Evolutionary conservation across 2,329 filamentous ascomycete species (phyloP), one percentile per base, ranked within the genome.

Genomic region (Alternaria incomplexa): DNA sequence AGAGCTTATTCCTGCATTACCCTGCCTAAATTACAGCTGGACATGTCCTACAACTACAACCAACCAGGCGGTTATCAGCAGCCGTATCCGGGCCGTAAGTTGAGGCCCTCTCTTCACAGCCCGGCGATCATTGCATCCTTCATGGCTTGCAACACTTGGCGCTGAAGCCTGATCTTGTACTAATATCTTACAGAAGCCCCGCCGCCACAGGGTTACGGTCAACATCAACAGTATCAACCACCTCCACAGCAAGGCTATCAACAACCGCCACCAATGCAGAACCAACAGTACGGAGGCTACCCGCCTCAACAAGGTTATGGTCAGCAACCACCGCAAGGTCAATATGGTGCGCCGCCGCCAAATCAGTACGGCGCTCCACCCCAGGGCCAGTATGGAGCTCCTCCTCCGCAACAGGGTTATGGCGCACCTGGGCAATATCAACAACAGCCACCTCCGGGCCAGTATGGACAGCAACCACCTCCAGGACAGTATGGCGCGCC

Each of bases 331-430:
- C 61, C 67, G 6, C 68, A 58, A 26, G 62, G 63, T 6, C 70
- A 73, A 44, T 81, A 82, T 61, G 79, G 79, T 43, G 77, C 79
- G 20, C 80, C 81, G 23, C 77, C 72, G 45, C 77, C 71, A 50
- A 69, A 70, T 40, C 67, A 69, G 48, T 73, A 73, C 25, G 69
- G 68, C 15, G 67, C 70, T n/a, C 72, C 68, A 26, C 62, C 62
- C 13, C 62, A 58, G 43, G 62, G 62, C 8, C 67, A 70, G 61
- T 73, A 73, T 25, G 67, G 69, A n/a, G 69, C 73, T 30, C 71
- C 63, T 53, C 58, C 58, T 22, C 62, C 62, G 10, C 58, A 47
- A 58, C 71, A 73, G 55, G 67, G 69, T 17, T 74, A 70, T 62
- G 71, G 68, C 17, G 57, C 62, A 22, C 62, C 58, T 20, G 59